Evolutionary conservation across 1,284 basidiomycete species (phyloP).

Genomic region (Cystobasidium pallidum): DNA sequence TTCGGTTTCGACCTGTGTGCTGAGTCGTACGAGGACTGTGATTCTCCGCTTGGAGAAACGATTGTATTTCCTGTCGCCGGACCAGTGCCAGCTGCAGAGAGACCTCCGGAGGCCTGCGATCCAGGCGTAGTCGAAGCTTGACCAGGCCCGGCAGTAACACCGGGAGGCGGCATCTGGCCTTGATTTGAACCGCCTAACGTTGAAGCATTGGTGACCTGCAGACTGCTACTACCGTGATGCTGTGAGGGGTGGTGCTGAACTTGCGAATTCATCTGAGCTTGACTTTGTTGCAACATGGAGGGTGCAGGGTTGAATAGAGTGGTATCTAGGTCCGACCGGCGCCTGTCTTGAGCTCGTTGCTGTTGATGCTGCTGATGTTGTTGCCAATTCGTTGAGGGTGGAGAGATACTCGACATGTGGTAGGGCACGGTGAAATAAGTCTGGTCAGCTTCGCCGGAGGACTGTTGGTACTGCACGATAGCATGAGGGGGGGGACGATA

Average conservation of each 20-base stretch:
- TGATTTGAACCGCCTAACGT: not conserved
- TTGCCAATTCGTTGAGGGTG: slow-evolving; percentile 15
- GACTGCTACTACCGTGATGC: not conserved
- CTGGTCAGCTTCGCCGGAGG: slow-evolving; percentile 4
- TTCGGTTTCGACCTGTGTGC: slow-evolving; percentile 10
- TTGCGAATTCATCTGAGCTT: slow-evolving; percentile 3
- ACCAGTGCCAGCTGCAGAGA: not conserved
- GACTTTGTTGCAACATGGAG: not conserved
- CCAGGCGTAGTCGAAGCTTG: slow-evolving; percentile 9
- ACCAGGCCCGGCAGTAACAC: not conserved
- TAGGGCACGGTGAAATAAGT: slow-evolving; percentile 5
- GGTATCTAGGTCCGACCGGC: slow-evolving; percentile 8
- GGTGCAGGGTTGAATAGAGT: slow-evolving; percentile 16
- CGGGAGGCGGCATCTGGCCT: not conserved
- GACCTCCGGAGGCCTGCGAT: slow-evolving; percentile 4
- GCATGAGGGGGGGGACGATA: no score
- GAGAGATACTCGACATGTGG: slow-evolving; percentile 21
- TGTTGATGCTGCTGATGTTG: slow-evolving; percentile 22
- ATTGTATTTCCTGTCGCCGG: not conserved
- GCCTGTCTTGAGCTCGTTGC: slow-evolving; percentile 12
- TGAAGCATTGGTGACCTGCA: not conserved
- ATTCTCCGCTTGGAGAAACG: slow-evolving; percentile 29
- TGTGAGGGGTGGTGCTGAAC: not conserved
- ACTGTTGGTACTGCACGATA: slow-evolving; percentile 8
- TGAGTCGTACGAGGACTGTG: slow-evolving; percentile 13